These are phyloP conservation scores for Aureobasidium sp. DNA, from an alignment of 2,329 filamentous ascomycete genomes.

Conservation along the genomic window DNA sequence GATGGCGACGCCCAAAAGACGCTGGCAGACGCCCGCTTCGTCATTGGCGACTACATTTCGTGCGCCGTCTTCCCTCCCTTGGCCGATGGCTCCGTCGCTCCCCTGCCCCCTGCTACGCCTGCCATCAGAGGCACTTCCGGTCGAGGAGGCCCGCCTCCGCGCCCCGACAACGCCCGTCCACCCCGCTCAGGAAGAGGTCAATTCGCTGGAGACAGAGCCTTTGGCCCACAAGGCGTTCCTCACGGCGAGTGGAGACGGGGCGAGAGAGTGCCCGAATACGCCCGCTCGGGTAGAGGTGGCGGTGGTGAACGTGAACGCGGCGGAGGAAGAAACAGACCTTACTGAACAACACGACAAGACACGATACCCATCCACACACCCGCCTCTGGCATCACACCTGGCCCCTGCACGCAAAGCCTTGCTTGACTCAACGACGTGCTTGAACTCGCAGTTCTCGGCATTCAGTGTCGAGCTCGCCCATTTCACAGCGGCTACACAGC, in stretches of 20 bases:
- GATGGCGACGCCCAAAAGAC: slow-evolving; percentile 61
- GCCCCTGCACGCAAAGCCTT: background rate
- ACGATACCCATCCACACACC: background rate
- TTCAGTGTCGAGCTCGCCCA: too few species aligned
- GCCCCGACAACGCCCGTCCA: slow-evolving; percentile 24
- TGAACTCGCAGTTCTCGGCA: too few species aligned
- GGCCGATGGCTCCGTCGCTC: slow-evolving; percentile 63
- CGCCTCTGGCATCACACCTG: background rate
- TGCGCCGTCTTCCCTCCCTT: slow-evolving; percentile 72
- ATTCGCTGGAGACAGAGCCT: slow-evolving; percentile 19
- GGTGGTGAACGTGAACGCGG: slow-evolving; percentile 16
- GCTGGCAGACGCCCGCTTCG: slow-evolving; percentile 66
- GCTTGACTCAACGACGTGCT: background rate
- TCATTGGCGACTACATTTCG: slow-evolving; percentile 81
- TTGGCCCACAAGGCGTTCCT: slow-evolving; percentile 23
- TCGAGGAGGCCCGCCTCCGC: slow-evolving; percentile 23
- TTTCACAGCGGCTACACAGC: background rate
- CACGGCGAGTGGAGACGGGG: slow-evolving; percentile 31
- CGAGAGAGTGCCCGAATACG: slow-evolving; percentile 27
- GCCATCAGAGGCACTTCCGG: slow-evolving; percentile 35
- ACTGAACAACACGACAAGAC: background rate
- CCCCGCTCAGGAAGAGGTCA: slow-evolving; percentile 16
- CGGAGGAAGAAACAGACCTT: slow-evolving; percentile 17
- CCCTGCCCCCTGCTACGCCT: slow-evolving; percentile 42
- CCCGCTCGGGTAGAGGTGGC: slow-evolving; percentile 15